phyloP scores from a whole-genome alignment of 108 stramenopile genomes.

The Thalassiosira profunda region DNA sequence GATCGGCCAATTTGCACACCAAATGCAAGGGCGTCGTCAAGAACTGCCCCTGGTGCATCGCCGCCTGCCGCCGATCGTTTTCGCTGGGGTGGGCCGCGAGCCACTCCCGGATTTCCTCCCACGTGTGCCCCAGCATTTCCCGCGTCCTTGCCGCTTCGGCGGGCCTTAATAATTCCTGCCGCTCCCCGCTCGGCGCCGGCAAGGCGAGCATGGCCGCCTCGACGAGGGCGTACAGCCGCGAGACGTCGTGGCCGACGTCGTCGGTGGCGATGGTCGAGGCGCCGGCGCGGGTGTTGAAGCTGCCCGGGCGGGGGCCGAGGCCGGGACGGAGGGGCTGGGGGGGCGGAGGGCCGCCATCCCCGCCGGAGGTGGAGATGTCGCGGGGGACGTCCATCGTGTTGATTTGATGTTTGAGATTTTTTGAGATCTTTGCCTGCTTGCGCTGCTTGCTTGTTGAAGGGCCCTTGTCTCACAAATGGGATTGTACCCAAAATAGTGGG shows the following conservation, averaged over 20 bases:
- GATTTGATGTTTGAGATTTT: too few species aligned
- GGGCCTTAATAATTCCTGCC: slow-evolving; percentile 9
- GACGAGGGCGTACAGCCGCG: slow-evolving; percentile 16
- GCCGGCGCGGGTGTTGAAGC: neutral
- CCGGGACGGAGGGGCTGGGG: too few species aligned
- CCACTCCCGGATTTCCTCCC: slow-evolving; percentile 31
- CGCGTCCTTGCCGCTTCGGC: slow-evolving; percentile 6
- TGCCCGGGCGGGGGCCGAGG: neutral
- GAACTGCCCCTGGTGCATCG: slow-evolving; percentile 34
- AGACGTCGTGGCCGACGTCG: slow-evolving; percentile 4
- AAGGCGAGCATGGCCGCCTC: slow-evolving; percentile 25
- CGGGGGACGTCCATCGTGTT: too few species aligned
- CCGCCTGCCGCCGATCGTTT: slow-evolving; percentile 20
- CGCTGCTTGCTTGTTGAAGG: too few species aligned
- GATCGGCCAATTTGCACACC: slow-evolving; percentile 66
- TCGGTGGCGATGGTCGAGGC: neutral
- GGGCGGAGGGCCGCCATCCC: too few species aligned
- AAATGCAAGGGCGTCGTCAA: slow-evolving; percentile 52
- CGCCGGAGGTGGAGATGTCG: too few species aligned
- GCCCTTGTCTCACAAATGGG: too few species aligned
- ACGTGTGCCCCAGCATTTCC: slow-evolving; percentile 23
- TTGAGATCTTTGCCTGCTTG: too few species aligned
- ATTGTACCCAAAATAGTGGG: too few species aligned
- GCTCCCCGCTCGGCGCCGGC: slow-evolving; percentile 2
- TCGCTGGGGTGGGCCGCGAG: slow-evolving; percentile 5